A percentile compares a stretch with the other conserved stretches of the same genome.
These are phyloP conservation scores for Circinella minor DNA, from an alignment of 371 early-diverging fungal species.

Conservation along the genomic window DNA sequence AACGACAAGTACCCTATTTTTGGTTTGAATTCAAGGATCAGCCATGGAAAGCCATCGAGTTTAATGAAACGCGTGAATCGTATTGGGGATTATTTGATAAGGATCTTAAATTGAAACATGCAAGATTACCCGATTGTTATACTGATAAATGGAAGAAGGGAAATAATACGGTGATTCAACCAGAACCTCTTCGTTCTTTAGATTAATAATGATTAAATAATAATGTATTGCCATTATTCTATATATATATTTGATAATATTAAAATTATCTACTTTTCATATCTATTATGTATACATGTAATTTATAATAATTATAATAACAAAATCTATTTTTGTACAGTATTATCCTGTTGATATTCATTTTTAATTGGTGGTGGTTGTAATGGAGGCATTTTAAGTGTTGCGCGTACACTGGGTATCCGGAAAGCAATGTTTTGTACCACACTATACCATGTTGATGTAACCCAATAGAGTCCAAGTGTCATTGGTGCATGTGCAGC, in stretches of 20 bases:
- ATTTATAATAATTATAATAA: no score
- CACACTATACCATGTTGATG: conserved; percentile 66
- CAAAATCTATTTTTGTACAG: not conserved
- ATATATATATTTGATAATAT: not conserved
- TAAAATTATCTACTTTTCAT: no score
- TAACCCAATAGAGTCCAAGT: conserved; percentile 66
- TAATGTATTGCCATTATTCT: not conserved
- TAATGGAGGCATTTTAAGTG: conserved; percentile 12
- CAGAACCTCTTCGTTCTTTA: conserved; percentile 13
- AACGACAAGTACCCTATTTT: conserved; percentile 56
- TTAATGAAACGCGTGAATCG: conserved; percentile 60
- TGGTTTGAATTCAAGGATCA: conserved; percentile 75
- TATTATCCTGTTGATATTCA: not conserved
- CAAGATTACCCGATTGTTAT: conserved; percentile 48
- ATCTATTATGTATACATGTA: no score
- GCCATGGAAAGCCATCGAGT: conserved; percentile 62
- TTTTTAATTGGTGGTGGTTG: not conserved
- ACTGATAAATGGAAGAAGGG: conserved; percentile 22
- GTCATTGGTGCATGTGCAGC: conserved; percentile 76
- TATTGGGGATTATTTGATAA: conserved; percentile 65
- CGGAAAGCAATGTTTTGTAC: conserved; percentile 61
- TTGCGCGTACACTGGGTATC: conserved; percentile 37
- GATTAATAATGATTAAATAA: not conserved
- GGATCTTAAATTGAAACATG: conserved; percentile 41
- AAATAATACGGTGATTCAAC: conserved; percentile 25